These are phyloP conservation scores for Trichoderma arundinaceum DNA, from an alignment of 2,329 filamentous ascomycete genomes.

Conservation along the genomic window DNA sequence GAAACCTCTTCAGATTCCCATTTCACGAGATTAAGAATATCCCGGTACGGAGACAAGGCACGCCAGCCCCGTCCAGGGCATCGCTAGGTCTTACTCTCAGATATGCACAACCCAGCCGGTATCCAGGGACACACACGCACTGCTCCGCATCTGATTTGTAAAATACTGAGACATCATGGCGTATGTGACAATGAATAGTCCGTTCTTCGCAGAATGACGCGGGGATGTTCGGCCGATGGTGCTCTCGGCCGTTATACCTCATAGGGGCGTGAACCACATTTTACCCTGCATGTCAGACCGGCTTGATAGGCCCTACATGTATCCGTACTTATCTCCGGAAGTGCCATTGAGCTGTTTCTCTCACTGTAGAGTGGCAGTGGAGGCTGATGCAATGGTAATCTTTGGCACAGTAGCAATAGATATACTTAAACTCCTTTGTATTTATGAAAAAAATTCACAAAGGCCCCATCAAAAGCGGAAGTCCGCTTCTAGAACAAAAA, in stretches of 20 bases:
- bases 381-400: background rate
- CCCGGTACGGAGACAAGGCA: background rate
- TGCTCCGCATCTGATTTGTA: background rate
- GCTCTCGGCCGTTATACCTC: conserved; percentile 4
- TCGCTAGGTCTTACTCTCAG: conserved; percentile 15
- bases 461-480: too few relatives aligned
- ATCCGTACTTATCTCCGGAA: background rate
- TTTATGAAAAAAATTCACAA: too few relatives aligned
- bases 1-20: background rate
- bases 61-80: background rate
- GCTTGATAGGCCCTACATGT: background rate
- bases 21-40: background rate
- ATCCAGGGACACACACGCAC: conserved; percentile 1
- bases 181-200: background rate
- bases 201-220: background rate
- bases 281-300: background rate
- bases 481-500: too few relatives aligned
- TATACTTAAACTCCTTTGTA: too few relatives aligned
- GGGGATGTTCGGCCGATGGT: background rate
- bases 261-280: background rate
- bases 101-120: background rate
- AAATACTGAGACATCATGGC: background rate
- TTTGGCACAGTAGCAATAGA: background rate
- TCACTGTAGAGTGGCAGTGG: background rate
- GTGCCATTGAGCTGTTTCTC: background rate